Evolutionary conservation across 306 rosid genomes (phyloP).

Genomic region (Luffa aegyptiaca): DNA sequence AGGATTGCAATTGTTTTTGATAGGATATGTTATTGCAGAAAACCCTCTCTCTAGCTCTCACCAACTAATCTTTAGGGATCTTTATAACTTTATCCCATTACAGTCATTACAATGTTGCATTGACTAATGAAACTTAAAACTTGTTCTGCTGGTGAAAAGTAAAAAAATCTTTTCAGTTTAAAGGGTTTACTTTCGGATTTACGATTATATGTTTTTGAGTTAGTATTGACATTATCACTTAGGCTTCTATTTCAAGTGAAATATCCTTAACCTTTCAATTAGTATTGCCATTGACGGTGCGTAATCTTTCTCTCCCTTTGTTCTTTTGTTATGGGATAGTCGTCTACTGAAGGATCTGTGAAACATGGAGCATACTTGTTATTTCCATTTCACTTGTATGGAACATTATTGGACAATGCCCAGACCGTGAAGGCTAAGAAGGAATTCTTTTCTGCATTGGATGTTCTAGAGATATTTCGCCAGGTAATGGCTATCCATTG

Average conservation of each 20-base stretch:
- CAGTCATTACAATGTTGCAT: neutral
- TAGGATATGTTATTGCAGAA: slow-evolving; percentile 1
- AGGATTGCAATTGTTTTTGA: slow-evolving; percentile 6
- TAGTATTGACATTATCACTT: neutral
- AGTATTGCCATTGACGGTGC: neutral
- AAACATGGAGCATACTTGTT: slow-evolving; percentile 88
- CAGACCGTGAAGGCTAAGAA: slow-evolving; percentile 74
- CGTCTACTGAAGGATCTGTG: slow-evolving; percentile 76
- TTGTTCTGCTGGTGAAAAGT: neutral
- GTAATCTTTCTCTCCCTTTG: neutral
- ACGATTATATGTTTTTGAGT: neutral
- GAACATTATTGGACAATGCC: slow-evolving; percentile 92
- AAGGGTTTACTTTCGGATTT: neutral
- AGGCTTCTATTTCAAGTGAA: neutral
- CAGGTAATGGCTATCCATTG: slow-evolving; percentile 45
- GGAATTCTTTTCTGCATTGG: slow-evolving; percentile 72
- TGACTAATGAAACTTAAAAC: neutral
- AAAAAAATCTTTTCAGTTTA: neutral
- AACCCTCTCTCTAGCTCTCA: neutral
- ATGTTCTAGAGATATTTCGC: slow-evolving; percentile 83
- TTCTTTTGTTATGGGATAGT: slow-evolving; percentile 33
- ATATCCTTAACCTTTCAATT: neutral
- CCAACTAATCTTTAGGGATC: neutral
- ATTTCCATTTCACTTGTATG: slow-evolving; percentile 98
- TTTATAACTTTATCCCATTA: neutral